These are phyloP conservation scores for Hortiboletus flavorubellus DNA, from an alignment of 768 basidiomycete genomes.

Conservation along the genomic window DNA sequence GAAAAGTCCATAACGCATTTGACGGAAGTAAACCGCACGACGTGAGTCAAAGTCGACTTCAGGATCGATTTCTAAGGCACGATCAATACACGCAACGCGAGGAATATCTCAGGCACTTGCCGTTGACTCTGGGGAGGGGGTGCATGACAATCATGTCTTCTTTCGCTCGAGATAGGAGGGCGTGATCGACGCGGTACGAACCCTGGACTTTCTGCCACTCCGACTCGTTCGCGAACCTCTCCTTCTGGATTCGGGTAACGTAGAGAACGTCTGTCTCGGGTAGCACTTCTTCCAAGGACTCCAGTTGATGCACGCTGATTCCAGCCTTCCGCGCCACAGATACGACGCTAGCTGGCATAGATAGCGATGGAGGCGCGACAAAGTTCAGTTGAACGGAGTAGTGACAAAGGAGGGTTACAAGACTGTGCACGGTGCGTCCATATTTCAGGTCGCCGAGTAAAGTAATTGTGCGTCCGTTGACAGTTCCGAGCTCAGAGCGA, in stretches of 20 bases:
- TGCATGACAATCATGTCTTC: constrained; percentile 99
- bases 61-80: constrained; percentile 86
- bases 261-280: constrained; percentile 94
- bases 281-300: constrained; percentile 89
- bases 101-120: constrained; percentile 37
- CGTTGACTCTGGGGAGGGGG: constrained; percentile 91
- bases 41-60: constrained; percentile 96
- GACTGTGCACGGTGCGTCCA: constrained; percentile 94
- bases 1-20: constrained; percentile 97
- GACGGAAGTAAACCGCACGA: constrained; percentile 95
- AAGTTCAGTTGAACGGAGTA: constrained; percentile 96
- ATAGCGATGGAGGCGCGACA: constrained; percentile 80
- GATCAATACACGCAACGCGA: constrained; percentile 9
- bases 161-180: constrained; percentile 89
- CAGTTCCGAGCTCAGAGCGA: constrained; percentile 95
- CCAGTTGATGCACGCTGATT: constrained; percentile 71
- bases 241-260: constrained; percentile 94
- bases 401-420: constrained; percentile 87
- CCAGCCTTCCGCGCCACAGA: constrained; percentile 81
- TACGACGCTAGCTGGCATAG: constrained; percentile 88
- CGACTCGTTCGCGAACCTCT: constrained; percentile 74
- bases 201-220: constrained; percentile 94
- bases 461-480: constrained; percentile 93
- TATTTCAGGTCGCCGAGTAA: constrained; percentile 96
- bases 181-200: constrained; percentile 90